phyloP scores from a whole-genome alignment of 306 rosid species.

The Begonia masoniana region DNA sequence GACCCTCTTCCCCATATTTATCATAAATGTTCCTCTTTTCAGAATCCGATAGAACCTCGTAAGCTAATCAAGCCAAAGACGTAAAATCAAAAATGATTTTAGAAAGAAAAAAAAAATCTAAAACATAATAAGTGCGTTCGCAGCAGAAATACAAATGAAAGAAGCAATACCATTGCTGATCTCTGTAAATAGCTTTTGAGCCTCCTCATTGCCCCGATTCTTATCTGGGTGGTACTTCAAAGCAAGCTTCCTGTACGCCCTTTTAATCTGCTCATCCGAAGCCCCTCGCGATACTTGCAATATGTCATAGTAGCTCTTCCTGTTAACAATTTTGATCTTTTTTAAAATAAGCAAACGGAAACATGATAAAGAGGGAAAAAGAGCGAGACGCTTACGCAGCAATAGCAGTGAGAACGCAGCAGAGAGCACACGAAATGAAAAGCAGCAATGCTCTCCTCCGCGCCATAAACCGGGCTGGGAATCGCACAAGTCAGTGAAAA shows the following conservation, averaged over 20 bases:
- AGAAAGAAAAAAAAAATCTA: no score
- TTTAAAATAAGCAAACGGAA: neutral
- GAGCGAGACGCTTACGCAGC: slow-evolving; percentile 59
- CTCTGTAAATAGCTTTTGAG: slow-evolving; percentile 70
- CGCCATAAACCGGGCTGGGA: slow-evolving; percentile 37
- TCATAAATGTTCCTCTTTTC: slow-evolving; percentile 84
- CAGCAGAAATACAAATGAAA: neutral
- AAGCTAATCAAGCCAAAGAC: slow-evolving; percentile 28
- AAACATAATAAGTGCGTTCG: no score
- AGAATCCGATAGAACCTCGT: slow-evolving; percentile 75
- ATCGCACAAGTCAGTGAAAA: slow-evolving; percentile 11
- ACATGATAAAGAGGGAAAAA: neutral
- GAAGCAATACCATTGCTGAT: slow-evolving; percentile 55
- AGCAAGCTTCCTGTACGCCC: slow-evolving; percentile 90
- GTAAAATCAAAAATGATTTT: no score
- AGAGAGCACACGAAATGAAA: slow-evolving; percentile 43
- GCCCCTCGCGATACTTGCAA: slow-evolving; percentile 84
- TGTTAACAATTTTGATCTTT: slow-evolving; percentile 5
- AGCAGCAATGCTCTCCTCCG: slow-evolving; percentile 36
- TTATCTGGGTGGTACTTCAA: slow-evolving; percentile 96
- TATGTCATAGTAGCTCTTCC: slow-evolving; percentile 77
- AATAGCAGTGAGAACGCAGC: slow-evolving; percentile 48
- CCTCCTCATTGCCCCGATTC: slow-evolving; percentile 93
- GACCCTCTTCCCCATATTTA: slow-evolving; percentile 85
- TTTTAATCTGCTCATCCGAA: slow-evolving; percentile 89